Percentiles rank a stretch among this genome's conserved stretches.
phyloP scores from a whole-genome alignment of 192 early-diverging fungal species.

The Coemansia asiatica region DNA sequence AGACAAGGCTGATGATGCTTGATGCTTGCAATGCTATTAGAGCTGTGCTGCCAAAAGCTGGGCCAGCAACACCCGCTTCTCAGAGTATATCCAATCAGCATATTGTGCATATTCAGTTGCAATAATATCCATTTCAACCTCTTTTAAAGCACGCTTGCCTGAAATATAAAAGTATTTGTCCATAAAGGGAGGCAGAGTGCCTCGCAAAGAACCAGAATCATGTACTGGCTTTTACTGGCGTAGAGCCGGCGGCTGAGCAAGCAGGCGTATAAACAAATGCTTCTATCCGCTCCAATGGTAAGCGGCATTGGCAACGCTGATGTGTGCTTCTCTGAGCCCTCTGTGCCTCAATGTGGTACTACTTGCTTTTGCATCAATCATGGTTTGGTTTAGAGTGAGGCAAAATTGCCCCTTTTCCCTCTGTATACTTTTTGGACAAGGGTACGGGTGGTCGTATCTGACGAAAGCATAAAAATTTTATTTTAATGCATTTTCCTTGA shows the following conservation, averaged over 20 bases:
- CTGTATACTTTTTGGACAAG: too few species aligned
- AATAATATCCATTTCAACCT: too few species aligned
- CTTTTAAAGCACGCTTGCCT: neutral
- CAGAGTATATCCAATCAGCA: neutral
- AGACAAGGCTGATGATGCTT: too few species aligned
- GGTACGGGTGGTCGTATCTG: too few species aligned
- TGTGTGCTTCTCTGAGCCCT: neutral
- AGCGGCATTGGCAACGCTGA: neutral
- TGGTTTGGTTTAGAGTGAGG: too few species aligned
- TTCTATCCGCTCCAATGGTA: neutral
- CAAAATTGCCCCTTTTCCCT: too few species aligned
- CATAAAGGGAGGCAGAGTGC: neutral
- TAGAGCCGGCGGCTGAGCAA: neutral
- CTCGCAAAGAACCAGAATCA: neutral
- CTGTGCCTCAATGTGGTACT: neutral
- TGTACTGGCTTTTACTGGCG: neutral
- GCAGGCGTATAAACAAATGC: neutral
- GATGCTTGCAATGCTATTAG: too few species aligned
- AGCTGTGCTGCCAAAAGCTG: neutral
- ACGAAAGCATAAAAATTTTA: too few species aligned
- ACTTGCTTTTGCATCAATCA: too few species aligned
- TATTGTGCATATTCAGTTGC: neutral
- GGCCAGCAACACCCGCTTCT: neutral
- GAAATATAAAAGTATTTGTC: neutral
- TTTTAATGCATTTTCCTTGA: too few species aligned